These are phyloP conservation scores for Saccharomyces hybrid DNA, from an alignment of 1,139 yeast genomes.

Conservation along the genomic window DNA sequence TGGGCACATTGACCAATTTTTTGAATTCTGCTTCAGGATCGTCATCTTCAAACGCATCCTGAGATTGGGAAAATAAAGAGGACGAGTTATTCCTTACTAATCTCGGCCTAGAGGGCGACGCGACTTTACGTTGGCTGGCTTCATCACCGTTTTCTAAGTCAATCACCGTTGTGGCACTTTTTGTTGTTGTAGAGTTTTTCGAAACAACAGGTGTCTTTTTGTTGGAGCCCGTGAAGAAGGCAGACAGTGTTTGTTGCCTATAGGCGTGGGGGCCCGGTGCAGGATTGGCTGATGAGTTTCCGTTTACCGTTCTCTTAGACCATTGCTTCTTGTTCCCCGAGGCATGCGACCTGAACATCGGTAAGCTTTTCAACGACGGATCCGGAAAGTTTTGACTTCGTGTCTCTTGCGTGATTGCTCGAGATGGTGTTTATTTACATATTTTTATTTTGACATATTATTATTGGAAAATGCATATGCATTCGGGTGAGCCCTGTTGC, in stretches of 20 bases:
- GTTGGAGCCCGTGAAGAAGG: background rate
- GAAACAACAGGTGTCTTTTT: background rate
- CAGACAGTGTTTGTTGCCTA: background rate
- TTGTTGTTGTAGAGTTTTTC: background rate
- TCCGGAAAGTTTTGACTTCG: background rate
- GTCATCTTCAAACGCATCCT: conserved; percentile 31
- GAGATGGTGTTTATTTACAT: conserved; percentile 1
- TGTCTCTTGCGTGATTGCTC: background rate
- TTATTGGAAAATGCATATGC: background rate
- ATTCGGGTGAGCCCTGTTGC: background rate
- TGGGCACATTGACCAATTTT: conserved; percentile 16
- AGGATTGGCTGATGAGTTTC: background rate
- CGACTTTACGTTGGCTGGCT: background rate
- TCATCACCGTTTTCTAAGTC: background rate
- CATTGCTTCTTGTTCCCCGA: background rate
- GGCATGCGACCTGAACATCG: conserved; percentile 1
- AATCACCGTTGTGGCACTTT: background rate
- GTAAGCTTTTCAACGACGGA: background rate
- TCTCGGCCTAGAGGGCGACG: background rate
- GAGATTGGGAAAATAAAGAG: conserved; percentile 17
- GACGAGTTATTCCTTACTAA: background rate
- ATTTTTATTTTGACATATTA: background rate
- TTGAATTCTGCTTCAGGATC: conserved; percentile 22
- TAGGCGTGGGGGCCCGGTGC: background rate
- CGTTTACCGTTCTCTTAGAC: background rate